Percentiles rank a stretch among this genome's conserved stretches.
These are phyloP conservation scores for Wickerhamiella shivajii DNA, from an alignment of 805 yeast species.

Conservation along the genomic window DNA sequence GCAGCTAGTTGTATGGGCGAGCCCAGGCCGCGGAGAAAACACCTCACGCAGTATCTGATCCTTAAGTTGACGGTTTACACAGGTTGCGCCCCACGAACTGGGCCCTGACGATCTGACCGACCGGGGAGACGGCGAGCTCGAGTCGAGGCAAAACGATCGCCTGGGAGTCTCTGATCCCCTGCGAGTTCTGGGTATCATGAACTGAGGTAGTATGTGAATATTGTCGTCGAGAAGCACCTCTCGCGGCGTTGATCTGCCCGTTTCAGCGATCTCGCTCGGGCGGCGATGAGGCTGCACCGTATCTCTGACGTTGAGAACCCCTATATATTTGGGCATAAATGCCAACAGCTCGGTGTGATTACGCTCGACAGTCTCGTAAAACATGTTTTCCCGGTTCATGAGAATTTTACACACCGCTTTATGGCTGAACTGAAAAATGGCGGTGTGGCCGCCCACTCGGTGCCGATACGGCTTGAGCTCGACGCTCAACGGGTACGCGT, in stretches of 20 bases:
- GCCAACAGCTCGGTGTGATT: slow-evolving; percentile 59
- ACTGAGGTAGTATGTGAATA: slow-evolving; percentile 78
- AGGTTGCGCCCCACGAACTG: slow-evolving; percentile 48
- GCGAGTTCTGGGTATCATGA: slow-evolving; percentile 34
- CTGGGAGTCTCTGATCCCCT: slow-evolving; percentile 6
- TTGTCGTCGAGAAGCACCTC: slow-evolving; percentile 78
- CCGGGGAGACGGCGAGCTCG: no score
- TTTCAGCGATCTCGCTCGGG: not conserved
- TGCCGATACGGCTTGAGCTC: slow-evolving; percentile 84
- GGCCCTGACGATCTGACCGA: no score
- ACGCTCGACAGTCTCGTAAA: slow-evolving; percentile 81
- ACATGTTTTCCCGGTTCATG: slow-evolving; percentile 74
- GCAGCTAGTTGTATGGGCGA: not conserved
- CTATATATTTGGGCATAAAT: slow-evolving; percentile 90
- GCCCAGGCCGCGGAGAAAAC: slow-evolving; percentile 24
- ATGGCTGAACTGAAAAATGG: slow-evolving; percentile 80
- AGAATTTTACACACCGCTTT: slow-evolving; percentile 89
- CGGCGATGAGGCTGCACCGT: slow-evolving; percentile 22
- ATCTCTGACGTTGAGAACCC: slow-evolving; percentile 85
- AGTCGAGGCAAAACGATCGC: no score
- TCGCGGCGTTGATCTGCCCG: slow-evolving; percentile 6
- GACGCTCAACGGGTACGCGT: slow-evolving; percentile 42
- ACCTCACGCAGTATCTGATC: slow-evolving; percentile 62
- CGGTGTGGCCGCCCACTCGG: slow-evolving; percentile 97
- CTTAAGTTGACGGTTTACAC: slow-evolving; percentile 53